Percentiles rank a stretch among this genome's conserved stretches.
These are phyloP conservation scores for Ceratobasidium sp. DNA, from an alignment of 1,284 basidiomycete genomes.

Conservation along the genomic window DNA sequence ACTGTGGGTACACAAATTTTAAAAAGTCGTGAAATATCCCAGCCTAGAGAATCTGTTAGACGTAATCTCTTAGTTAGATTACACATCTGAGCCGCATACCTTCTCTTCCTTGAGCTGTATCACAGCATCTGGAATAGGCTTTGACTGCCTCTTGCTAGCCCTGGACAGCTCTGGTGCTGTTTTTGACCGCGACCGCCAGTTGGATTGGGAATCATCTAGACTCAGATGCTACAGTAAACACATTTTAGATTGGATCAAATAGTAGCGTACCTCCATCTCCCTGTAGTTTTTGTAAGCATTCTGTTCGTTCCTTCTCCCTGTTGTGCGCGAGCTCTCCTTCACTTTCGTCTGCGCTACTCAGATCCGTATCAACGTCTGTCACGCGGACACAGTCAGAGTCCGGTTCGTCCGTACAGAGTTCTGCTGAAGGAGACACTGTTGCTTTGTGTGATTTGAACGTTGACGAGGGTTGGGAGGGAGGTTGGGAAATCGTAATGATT, in stretches of 20 bases:
- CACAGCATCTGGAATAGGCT: slow-evolving; percentile 72
- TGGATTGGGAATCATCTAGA: background rate
- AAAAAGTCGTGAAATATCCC: slow-evolving; percentile 88
- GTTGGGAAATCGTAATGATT: slow-evolving; percentile 83
- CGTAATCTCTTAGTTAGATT: background rate
- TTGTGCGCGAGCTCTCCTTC: slow-evolving; percentile 35
- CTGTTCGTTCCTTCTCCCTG: slow-evolving; percentile 48
- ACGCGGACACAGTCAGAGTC: slow-evolving; percentile 70
- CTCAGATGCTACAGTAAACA: background rate
- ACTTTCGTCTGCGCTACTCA: slow-evolving; percentile 43
- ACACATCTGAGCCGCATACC: slow-evolving; percentile 58
- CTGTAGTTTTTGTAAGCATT: slow-evolving; percentile 50
- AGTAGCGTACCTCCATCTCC: slow-evolving; percentile 30
- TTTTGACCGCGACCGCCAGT: slow-evolving; percentile 32
- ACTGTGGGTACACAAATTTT: slow-evolving; percentile 83
- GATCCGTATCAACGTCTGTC: slow-evolving; percentile 39
- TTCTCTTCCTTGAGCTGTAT: slow-evolving; percentile 87
- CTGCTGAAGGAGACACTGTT: slow-evolving; percentile 45
- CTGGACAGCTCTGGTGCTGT: slow-evolving; percentile 33
- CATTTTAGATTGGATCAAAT: background rate
- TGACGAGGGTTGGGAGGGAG: slow-evolving; percentile 66
- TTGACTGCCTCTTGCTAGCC: slow-evolving; percentile 44
- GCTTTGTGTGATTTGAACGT: slow-evolving; percentile 20
- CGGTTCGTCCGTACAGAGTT: slow-evolving; percentile 59
- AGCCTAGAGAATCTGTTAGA: slow-evolving; percentile 63